These are phyloP conservation scores for Eugenia klotzschiana DNA, from an alignment of 441 rosid species.

Conservation along the genomic window DNA sequence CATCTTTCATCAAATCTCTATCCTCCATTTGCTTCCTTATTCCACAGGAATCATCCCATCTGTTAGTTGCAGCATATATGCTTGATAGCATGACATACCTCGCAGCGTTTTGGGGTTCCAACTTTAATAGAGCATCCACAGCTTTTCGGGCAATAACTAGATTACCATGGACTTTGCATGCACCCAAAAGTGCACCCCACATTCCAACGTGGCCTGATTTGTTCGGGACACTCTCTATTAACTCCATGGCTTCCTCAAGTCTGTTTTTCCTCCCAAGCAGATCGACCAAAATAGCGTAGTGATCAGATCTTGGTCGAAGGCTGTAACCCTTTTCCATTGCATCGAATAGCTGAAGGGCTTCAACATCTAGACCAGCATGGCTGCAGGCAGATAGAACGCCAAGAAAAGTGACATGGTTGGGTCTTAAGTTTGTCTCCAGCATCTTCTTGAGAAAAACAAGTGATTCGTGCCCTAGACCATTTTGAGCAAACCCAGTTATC, in stretches of 20 bases:
- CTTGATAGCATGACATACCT: constrained; percentile 37
- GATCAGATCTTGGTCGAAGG: constrained; percentile 22
- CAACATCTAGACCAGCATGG: constrained; percentile 26
- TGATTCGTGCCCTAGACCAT: constrained; percentile 11
- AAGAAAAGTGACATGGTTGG: constrained; percentile 29
- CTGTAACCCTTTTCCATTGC: constrained; percentile 18
- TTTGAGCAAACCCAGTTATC: constrained; percentile 21
- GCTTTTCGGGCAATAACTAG: constrained; percentile 25
- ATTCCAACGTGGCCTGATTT: constrained; percentile 18
- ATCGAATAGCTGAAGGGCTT: constrained; percentile 22
- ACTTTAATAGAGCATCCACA: constrained; percentile 20
- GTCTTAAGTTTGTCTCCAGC: constrained; percentile 11
- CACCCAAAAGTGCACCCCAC: constrained; percentile 40
- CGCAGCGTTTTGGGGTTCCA: constrained; percentile 38
- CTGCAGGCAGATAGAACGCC: constrained; percentile 33
- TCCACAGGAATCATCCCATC: constrained; percentile 28
- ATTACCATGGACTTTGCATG: constrained; percentile 28
- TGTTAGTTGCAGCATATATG: constrained; percentile 29
- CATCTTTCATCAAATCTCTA: constrained; percentile 25
- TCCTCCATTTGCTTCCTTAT: constrained; percentile 26
- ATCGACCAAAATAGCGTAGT: constrained; percentile 36
- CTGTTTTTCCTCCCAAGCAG: constrained; percentile 36
- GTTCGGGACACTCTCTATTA: constrained; percentile 22
- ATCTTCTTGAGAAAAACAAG: constrained; percentile 6
- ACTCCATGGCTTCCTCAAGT: constrained; percentile 23